Evolutionary conservation across 176 grass and related monocot species (phyloP), one percentile per base, ranked within the genome.

Genomic region (Carex scoparia): DNA sequence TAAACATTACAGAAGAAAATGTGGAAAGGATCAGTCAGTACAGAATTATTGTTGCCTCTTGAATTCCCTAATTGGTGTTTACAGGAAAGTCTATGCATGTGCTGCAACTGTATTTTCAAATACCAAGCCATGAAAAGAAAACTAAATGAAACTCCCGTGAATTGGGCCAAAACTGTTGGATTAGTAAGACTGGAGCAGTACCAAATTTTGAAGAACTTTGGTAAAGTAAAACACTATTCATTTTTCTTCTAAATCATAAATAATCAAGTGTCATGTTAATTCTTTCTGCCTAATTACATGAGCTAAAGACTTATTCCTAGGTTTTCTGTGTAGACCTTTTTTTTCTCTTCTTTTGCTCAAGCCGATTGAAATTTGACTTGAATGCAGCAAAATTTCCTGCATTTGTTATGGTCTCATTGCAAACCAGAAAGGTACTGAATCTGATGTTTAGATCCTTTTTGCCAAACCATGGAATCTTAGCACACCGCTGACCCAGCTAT

Each of bases 1-100:
- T 16, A 76, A 89, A 35, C 30, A 75, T 60, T 82, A 28, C 63
- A 23, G 27, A 65, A 31, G 31, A 31, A 70, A 59, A 79, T 33
- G 28, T 57, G 27, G 53, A 56, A 78, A 78, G 28, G 28, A 78
- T 57, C 4, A 56, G 74, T 18, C 74, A 56, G 4, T 78, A 78
- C 51, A 75, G 48, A 19, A 78, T 16, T 78, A 30, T 8, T 9
- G 5, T 55, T 77, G 49, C 5, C 19, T 56, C 19, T 74, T 27
- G n/a, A 51, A 51, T 51, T 37, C 9, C 68, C 38, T 10, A 46
- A 44, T 71, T 6, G n/a, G 69, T 48, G 10, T 49, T 38, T 69
- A 37, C 65, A 32, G 6, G 65, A 13, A 4, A 40, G 30, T 69
- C 12, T 40, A 32, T 73, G 2, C 3, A 70, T 11, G 19, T 72